Percentiles rank a stretch among this genome's conserved stretches.
Conservation (phyloP, 805 yeast genomes). For the Nakazawaea pomicola region DNA sequence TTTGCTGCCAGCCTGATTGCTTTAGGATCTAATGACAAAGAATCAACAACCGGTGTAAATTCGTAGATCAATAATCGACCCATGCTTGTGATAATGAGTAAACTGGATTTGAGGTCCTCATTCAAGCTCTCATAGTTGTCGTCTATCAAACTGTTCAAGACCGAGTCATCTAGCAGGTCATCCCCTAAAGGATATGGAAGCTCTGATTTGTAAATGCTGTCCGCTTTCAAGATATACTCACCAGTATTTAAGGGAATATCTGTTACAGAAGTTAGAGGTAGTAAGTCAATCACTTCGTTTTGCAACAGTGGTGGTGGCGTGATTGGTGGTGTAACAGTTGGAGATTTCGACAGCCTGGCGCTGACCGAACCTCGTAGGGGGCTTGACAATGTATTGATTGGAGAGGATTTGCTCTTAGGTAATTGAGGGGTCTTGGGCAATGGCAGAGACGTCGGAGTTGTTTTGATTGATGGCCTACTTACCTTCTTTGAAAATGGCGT, state of each 20-base stretch:
- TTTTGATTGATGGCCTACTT: not conserved
- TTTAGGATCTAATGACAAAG: conserved; percentile 13
- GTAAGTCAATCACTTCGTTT: conserved; percentile 21
- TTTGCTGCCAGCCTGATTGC: not conserved
- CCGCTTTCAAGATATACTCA: conserved; percentile 28
- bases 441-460: not conserved
- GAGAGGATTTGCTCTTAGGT: too few relatives aligned
- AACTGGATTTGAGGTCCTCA: conserved; percentile 27
- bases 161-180: conserved; percentile 26
- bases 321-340: not conserved
- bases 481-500: not conserved
- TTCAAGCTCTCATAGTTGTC: conserved; percentile 25
- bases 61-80: conserved; percentile 31
- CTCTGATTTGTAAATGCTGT: conserved; percentile 28
- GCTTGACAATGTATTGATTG: too few relatives aligned
- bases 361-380: too few relatives aligned
- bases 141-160: conserved; percentile 24
- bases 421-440: not conserved
- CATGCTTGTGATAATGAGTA: conserved; percentile 29
- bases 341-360: too few relatives aligned
- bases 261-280: conserved; percentile 16
- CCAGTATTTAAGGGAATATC: conserved; percentile 17
- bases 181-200: conserved; percentile 17
- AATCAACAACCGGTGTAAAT: conserved; percentile 14
- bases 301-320: not conserved